Evolutionary conservation across 805 yeast genomes (phyloP).

Genomic region (Huiozyma naganishii): DNA sequence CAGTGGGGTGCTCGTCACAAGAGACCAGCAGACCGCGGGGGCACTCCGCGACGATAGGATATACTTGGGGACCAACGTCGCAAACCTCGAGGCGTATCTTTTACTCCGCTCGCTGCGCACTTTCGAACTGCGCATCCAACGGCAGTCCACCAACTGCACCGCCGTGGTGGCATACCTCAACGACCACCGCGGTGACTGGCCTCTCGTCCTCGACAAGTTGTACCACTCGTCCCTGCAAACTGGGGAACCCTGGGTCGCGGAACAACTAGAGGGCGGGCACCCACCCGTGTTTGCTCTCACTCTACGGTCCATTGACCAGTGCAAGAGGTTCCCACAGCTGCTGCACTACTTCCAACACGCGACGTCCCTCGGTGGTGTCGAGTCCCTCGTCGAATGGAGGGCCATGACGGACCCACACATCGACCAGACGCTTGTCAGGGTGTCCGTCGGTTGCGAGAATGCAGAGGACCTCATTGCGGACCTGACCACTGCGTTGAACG

Average conservation of each 20-base stretch:
- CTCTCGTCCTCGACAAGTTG: slow-evolving; percentile 39
- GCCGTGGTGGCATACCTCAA: slow-evolving; percentile 48
- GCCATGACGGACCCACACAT: slow-evolving; percentile 56
- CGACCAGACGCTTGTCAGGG: slow-evolving; percentile 48
- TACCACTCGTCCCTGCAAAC: slow-evolving; percentile 70
- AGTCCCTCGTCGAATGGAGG: slow-evolving; percentile 86
- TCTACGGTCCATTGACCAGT: slow-evolving; percentile 39
- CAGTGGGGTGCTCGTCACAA: slow-evolving; percentile 71
- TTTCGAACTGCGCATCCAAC: slow-evolving; percentile 55
- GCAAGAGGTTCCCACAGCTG: slow-evolving; percentile 52
- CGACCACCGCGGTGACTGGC: slow-evolving; percentile 36
- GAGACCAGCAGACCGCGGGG: slow-evolving; percentile 36
- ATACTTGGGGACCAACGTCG: slow-evolving; percentile 68
- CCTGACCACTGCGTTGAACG: slow-evolving; percentile 44
- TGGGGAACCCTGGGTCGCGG: slow-evolving; percentile 48
- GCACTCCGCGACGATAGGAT: slow-evolving; percentile 52
- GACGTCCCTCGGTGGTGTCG: slow-evolving; percentile 88
- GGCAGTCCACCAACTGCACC: slow-evolving; percentile 55
- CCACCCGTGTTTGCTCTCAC: slow-evolving; percentile 71
- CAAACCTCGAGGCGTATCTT: slow-evolving; percentile 64
- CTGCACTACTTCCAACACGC: slow-evolving; percentile 76
- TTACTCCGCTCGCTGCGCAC: slow-evolving; percentile 75
- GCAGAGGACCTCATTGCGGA: slow-evolving; percentile 68
- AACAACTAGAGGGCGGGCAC: slow-evolving; percentile 55
- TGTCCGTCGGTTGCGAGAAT: slow-evolving; percentile 75